phyloP scores from a whole-genome alignment of 495 filamentous ascomycete genomes.

The Penicillium argentinense region DNA sequence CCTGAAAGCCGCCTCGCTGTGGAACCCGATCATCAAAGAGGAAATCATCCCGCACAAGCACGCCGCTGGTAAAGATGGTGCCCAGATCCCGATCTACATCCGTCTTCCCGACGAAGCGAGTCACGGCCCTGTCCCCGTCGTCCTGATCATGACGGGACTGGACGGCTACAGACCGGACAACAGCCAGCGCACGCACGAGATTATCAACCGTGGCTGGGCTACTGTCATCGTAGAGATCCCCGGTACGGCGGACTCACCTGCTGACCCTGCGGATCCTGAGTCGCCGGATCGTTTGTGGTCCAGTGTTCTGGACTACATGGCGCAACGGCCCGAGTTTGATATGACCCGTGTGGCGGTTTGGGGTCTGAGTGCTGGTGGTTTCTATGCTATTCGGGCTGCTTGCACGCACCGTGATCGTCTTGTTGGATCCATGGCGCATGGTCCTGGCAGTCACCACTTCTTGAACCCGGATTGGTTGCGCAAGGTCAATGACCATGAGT shows the following conservation, averaged over 20 bases:
- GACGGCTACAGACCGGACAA: constrained; percentile 82
- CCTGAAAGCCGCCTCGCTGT: constrained; percentile 55
- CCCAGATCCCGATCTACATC: constrained; percentile 63
- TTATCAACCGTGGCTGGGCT: constrained; percentile 59
- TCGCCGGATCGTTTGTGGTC: constrained; percentile 53
- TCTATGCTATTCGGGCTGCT: constrained; percentile 73
- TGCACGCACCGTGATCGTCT: constrained; percentile 65
- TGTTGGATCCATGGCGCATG: constrained; percentile 64
- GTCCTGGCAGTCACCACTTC: constrained; percentile 71
- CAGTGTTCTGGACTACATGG: constrained; percentile 68
- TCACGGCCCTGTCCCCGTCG: constrained; percentile 51
- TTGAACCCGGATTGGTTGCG: constrained; percentile 65
- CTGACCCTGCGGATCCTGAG: constrained; percentile 53
- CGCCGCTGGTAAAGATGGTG: constrained; percentile 47
- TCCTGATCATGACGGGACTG: constrained; percentile 73
- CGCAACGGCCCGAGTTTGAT: constrained; percentile 56
- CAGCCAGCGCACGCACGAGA: constrained; percentile 68
- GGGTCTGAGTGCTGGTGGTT: constrained; percentile 74
- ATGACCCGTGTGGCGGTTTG: constrained; percentile 62
- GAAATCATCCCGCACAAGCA: constrained; percentile 59
- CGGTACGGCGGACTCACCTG: constrained; percentile 76
- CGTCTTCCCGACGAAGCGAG: constrained; percentile 52
- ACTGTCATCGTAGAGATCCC: constrained; percentile 71
- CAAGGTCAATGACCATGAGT: constrained; percentile 70
- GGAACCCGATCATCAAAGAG: constrained; percentile 57